Percentiles rank a stretch among this genome's conserved stretches.
phyloP scores from a whole-genome alignment of 306 rosid species.

The Biancaea sappan region DNA sequence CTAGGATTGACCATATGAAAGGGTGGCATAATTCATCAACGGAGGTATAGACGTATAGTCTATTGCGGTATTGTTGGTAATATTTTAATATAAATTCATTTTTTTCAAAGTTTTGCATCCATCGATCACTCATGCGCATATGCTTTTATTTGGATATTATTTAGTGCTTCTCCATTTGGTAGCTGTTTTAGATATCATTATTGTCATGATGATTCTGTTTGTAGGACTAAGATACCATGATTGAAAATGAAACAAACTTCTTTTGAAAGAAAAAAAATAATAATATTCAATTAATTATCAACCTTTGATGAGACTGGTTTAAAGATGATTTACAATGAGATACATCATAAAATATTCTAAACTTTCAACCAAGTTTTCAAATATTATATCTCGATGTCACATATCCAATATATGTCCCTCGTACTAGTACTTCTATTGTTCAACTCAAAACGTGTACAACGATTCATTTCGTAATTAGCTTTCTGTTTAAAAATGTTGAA shows the following conservation, averaged over 20 bases:
- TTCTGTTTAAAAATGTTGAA: not conserved
- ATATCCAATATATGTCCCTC: not conserved
- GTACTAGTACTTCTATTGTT: not conserved
- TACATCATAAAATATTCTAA: conserved; percentile 36
- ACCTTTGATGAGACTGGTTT: not conserved
- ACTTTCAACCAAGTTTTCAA: conserved; percentile 32
- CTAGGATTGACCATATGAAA: no score
- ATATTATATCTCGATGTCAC: conserved; percentile 11
- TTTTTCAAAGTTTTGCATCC: not conserved
- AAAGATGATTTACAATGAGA: conserved; percentile 31
- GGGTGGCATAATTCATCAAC: no score
- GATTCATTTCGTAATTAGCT: not conserved
- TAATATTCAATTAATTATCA: not conserved
- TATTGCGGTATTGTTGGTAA: no score
- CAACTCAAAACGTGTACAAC: not conserved
- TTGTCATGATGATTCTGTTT: not conserved
- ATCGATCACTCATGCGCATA: not conserved
- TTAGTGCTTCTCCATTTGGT: not conserved
- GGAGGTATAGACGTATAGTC: no score
- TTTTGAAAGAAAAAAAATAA: not conserved
- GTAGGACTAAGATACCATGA: not conserved
- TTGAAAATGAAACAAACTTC: not conserved
- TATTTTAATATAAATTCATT: no score
- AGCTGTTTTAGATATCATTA: not conserved
- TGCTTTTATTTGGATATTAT: not conserved